Percentiles rank a stretch among this genome's conserved stretches.
Evolutionary conservation across 768 basidiomycete genomes (phyloP).

Genomic region (Phylloporus sp.): DNA sequence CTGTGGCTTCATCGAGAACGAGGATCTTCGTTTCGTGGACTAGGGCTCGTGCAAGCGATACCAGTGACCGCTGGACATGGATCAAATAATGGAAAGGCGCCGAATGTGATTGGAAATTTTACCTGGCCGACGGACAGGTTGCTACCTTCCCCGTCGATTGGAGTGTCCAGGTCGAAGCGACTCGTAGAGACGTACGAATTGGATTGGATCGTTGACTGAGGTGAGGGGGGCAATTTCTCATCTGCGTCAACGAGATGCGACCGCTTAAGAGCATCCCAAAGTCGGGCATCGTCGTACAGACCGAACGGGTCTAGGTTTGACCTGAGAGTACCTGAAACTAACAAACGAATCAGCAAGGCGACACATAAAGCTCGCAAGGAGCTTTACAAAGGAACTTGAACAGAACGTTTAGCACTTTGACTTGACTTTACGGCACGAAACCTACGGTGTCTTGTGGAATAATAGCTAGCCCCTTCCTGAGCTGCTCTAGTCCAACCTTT

Average conservation of each 20-base stretch:
- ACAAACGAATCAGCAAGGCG: constrained; percentile 6
- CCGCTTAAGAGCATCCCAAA: constrained; percentile 87
- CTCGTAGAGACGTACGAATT: constrained; percentile 36
- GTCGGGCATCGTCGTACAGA: constrained; percentile 66
- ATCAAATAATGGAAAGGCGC: not conserved
- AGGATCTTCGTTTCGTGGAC: constrained; percentile 83
- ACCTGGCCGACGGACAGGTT: constrained; percentile 69
- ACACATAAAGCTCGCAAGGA: constrained; percentile 7
- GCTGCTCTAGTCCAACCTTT: constrained; percentile 68
- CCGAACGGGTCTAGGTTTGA: constrained; percentile 90
- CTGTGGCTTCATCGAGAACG: constrained; percentile 88
- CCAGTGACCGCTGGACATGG: constrained; percentile 68
- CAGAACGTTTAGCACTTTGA: not conserved
- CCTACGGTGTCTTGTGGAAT: constrained; percentile 69
- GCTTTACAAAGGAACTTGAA: constrained; percentile 37
- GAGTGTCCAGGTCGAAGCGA: constrained; percentile 77
- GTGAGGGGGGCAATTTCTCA: constrained; percentile 19
- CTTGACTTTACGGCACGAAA: not conserved
- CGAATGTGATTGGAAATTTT: not conserved
- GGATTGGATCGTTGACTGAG: constrained; percentile 33
- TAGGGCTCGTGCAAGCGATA: constrained; percentile 83
- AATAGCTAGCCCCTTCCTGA: constrained; percentile 65
- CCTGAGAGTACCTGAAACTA: constrained; percentile 75
- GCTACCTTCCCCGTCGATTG: constrained; percentile 81
- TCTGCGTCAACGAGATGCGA: constrained; percentile 69